Evolutionary conservation across 805 yeast species (phyloP), one percentile per base, ranked within the genome.

Genomic region (Sugiyamaella marilandica): DNA sequence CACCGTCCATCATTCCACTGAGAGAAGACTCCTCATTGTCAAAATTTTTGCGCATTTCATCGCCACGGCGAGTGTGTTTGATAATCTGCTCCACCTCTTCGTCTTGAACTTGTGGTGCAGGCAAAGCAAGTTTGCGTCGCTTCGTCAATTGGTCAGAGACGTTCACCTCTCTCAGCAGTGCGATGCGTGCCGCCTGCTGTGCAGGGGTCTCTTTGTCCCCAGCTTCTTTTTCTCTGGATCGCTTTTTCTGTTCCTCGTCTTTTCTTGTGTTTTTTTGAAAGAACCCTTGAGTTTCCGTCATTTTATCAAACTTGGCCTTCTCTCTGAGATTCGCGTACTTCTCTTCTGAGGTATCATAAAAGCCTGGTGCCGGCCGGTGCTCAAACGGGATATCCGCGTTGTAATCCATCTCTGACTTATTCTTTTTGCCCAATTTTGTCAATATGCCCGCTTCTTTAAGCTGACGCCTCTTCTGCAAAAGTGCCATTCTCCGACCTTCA

Each of bases 351-450:
- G 83, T 81, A 61, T 86, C 91, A 64, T 84, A 87, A 18, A 80
- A 68, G 0, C 96, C 97, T 0, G 70, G 72, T 2, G 74, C 77
- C 0, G 95, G 92, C 13, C 68, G 69, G 55, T 81, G 83, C 61
- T 90, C 94, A 61, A 86, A 85, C 0, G 92, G 88, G 9, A 91
- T 81, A 60, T 87, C 96, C 1, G 82, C 85, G 64, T 85, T 87
- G 66, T 87, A 89, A 65, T 91, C 97, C 65, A 87, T 80, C 33
- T 79, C 79, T 21, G 78, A 72, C 19, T 78, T 73, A 63, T 79
- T 80, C 63, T 77, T 82, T 55, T 74, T 77, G 18, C 49, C 50
- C 51, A 64, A 45, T 45, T 62, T 61, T 14, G 60, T 63, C 26
- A 57, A 56, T 34, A 59, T 58, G 7, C 66, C 66, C 5, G 66